Conservation (phyloP, 352 stramenopile species). For the Phytophthora sp. region DNA sequence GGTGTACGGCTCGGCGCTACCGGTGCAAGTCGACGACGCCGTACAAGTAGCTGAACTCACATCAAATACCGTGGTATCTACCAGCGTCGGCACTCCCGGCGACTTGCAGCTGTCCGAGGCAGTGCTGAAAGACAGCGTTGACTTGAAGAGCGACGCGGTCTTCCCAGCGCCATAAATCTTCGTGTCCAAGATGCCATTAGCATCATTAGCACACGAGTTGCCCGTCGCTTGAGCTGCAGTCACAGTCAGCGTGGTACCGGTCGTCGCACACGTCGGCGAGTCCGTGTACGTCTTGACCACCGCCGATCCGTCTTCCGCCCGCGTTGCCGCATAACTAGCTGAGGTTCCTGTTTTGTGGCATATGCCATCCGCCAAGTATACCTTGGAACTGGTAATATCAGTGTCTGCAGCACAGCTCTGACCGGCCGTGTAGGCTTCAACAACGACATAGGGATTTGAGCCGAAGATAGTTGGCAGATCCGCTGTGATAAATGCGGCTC, state of each 20-base stretch:
- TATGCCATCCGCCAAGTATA: slow-evolving; percentile 9
- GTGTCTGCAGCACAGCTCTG: not conserved
- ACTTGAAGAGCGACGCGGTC: not conserved
- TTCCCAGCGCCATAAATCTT: not conserved
- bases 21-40: not conserved
- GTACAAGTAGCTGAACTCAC: not conserved
- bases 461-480: not conserved
- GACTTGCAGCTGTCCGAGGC: slow-evolving; percentile 7
- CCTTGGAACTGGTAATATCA: slow-evolving; percentile 3
- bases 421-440: slow-evolving; percentile 8
- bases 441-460: slow-evolving; percentile 11
- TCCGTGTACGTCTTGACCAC: not conserved
- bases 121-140: no score
- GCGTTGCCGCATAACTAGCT: slow-evolving; percentile 6
- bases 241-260: not conserved
- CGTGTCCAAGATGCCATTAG: not conserved
- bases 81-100: not conserved
- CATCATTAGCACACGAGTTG: not conserved
- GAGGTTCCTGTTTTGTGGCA: slow-evolving; percentile 6
- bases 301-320: not conserved
- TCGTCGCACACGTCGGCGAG: not conserved
- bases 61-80: not conserved
- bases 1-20: not conserved
- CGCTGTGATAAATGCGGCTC: not conserved
- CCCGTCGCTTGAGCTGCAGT: not conserved